A percentile compares a stretch with the other conserved stretches of the same genome.
Conservation (phyloP, 352 stramenopile genomes). For the Nothophytophthora sp. region DNA sequence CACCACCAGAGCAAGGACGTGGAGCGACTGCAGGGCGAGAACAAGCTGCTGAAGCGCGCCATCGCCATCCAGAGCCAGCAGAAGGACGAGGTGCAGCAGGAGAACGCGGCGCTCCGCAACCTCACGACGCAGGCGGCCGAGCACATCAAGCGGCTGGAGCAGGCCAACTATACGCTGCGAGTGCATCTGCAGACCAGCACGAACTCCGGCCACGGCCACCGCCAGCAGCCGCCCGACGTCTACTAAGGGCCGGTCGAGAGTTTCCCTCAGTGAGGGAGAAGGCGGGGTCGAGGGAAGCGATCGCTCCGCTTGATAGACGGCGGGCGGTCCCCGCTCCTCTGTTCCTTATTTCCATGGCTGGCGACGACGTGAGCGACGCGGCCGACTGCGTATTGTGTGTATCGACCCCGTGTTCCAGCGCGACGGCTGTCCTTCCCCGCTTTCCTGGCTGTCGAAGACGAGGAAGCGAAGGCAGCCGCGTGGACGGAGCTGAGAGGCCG, state of each 20-base stretch:
- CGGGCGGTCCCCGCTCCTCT: slow-evolving; percentile 16
- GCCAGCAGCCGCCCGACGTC: slow-evolving; percentile 64
- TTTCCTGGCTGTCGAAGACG: slow-evolving; percentile 1
- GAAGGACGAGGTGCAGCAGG: slow-evolving; percentile 78
- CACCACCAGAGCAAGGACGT: slow-evolving; percentile 51
- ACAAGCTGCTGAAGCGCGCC: slow-evolving; percentile 83
- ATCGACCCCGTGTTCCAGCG: neutral
- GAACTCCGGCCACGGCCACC: slow-evolving; percentile 25
- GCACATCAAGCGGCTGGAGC: slow-evolving; percentile 86
- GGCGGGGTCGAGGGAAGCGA: no score
- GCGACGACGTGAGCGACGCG: neutral
- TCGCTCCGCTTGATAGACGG: slow-evolving; percentile 19
- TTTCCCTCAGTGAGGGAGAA: no score
- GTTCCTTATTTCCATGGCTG: slow-evolving; percentile 31
- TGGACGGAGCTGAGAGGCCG: neutral
- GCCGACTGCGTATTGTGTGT: slow-evolving; percentile 20
- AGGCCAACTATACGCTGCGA: slow-evolving; percentile 86
- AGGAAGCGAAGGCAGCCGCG: neutral
- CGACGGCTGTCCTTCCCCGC: neutral
- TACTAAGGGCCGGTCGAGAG: slow-evolving; percentile 39
- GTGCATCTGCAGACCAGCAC: slow-evolving; percentile 88
- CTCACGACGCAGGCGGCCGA: slow-evolving; percentile 79
- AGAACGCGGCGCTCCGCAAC: slow-evolving; percentile 75
- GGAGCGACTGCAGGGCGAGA: slow-evolving; percentile 75
- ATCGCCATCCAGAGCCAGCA: slow-evolving; percentile 89